Evolutionary conservation across 2,329 filamentous ascomycete species (phyloP), one percentile per base, ranked within the genome.

Genomic region (Stachybotrys chartarum): DNA sequence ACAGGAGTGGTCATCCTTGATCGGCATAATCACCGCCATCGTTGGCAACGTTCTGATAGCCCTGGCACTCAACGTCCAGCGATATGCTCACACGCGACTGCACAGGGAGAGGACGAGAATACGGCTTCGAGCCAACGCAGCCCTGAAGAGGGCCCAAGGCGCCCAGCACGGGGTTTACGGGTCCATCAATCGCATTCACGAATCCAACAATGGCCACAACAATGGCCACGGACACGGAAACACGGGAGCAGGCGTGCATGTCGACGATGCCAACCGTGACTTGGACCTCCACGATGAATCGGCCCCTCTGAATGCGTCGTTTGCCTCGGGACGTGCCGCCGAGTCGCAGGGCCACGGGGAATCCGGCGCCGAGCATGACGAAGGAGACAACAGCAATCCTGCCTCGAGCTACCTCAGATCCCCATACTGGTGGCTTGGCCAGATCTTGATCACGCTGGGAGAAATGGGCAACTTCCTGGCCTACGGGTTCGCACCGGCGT

Each of bases 381-480:
- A 69, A 47, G 63, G 70, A 18, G 60, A 61, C 32, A 55, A 62
- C 46, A 60, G 66, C 54, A 75, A 78, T 55, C 66, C 65, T 5
- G 65, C 85, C 32, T 86, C 86, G 56, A 87, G 84, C 6, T 99
- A 99, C 70, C 81, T 99, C 57, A 85, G 84, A 60, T 96, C 91
- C 42, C 91, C 91, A 1, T 97, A 94, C 68, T 99, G 94, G 94
- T 99, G 94, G 94, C 75, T 86, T 35, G 94, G 94, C 18, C 93
- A 97, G 61, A 81, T 95, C 16, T 79, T 99, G 57, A 99, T 99
- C 83, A 91, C 87, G 1, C 75, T 96, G 30, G 94, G 94, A 56
- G 94, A 99, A 75, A 87, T 89, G 67, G 94, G 94, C 53, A 99
- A 99, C 70, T 99, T 99, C 67, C 76, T 99, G 59, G 94, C 94